Conservation (phyloP, 805 yeast genomes). For the Candida ficus region DNA sequence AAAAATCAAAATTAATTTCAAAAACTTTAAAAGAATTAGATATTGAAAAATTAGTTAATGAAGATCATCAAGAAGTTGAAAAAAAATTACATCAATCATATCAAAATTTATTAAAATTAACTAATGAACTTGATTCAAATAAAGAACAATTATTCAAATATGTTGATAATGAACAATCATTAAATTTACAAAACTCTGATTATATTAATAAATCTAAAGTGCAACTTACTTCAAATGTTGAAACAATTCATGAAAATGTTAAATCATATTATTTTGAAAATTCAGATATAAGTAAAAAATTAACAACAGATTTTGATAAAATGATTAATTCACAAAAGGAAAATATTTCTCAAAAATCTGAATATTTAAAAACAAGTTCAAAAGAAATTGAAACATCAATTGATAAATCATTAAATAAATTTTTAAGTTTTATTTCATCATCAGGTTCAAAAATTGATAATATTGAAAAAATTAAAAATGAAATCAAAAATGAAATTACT, state of each 20-base stretch:
- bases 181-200: conserved; percentile 14
- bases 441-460: conserved; percentile 11
- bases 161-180: conserved; percentile 11
- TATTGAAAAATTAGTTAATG: conserved; percentile 14
- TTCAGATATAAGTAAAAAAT: conserved; percentile 8
- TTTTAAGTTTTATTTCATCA: neutral
- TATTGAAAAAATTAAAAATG: conserved; percentile 12
- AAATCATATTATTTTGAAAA: conserved; percentile 9
- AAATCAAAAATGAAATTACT: conserved; percentile 15
- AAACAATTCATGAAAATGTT: conserved; percentile 9
- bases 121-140: conserved; percentile 9
- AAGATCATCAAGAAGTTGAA: conserved; percentile 19
- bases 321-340: conserved; percentile 13
- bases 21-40: conserved; percentile 11
- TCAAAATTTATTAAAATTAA: conserved; percentile 1
- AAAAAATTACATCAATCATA: conserved; percentile 16
- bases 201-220: conserved; percentile 10
- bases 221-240: conserved; percentile 2
- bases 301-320: conserved; percentile 14
- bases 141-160: conserved; percentile 17
- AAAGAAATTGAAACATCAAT: conserved; percentile 4
- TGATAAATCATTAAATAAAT: conserved; percentile 5
- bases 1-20: conserved; percentile 5
- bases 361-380: conserved; percentile 1
- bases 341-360: conserved; percentile 11